Conservation (phyloP, 2,329 filamentous ascomycete genomes). For the Ceratocystis variospora region DNA sequence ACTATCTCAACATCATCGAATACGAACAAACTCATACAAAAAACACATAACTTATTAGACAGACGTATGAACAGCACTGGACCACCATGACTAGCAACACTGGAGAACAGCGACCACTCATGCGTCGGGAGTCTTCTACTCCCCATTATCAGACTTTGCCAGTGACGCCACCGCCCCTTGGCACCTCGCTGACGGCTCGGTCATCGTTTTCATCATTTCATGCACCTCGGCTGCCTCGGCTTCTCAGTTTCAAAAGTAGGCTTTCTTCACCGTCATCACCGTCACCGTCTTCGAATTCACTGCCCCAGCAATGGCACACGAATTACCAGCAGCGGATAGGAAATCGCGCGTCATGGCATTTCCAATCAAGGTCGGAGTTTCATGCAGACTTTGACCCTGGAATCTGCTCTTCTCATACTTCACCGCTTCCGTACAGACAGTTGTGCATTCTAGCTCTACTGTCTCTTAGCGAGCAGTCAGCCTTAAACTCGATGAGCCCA, state of each 20-base stretch:
- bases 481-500: constrained; percentile 88
- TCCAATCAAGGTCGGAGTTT: background rate
- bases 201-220: constrained; percentile 10
- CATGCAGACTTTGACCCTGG: background rate
- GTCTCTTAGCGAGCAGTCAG: constrained; percentile 86
- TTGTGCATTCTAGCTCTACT: constrained; percentile 76
- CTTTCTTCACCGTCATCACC: background rate
- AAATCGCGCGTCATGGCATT: background rate
- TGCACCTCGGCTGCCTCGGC: constrained; percentile 7
- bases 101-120: constrained; percentile 9
- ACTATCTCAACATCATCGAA: too few species aligned
- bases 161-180: constrained; percentile 10
- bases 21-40: too few species aligned
- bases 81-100: background rate
- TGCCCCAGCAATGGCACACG: background rate
- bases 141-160: constrained; percentile 18
- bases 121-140: constrained; percentile 12
- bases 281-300: background rate
- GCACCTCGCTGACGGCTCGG: constrained; percentile 1
- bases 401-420: constrained; percentile 28
- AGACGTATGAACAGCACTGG: background rate
- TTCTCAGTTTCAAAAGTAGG: background rate
- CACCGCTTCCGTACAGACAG: constrained; percentile 66
- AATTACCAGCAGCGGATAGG: background rate
- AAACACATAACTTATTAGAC: background rate